These are phyloP conservation scores for Diplocarpon mali DNA, from an alignment of 2,329 filamentous ascomycete genomes.

Conservation along the genomic window DNA sequence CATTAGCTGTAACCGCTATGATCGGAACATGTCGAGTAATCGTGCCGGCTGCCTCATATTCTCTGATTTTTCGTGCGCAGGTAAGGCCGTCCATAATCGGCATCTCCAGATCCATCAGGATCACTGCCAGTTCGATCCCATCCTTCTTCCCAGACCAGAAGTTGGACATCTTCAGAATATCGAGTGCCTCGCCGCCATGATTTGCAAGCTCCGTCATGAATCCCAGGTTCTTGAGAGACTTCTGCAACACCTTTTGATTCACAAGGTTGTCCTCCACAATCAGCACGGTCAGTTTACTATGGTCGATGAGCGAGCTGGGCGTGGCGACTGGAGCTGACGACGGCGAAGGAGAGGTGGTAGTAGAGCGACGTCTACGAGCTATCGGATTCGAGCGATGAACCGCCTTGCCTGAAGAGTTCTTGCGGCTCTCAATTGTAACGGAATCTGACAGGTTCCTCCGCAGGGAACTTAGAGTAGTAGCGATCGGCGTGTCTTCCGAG, in stretches of 20 bases:
- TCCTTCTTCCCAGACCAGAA: conserved; percentile 39
- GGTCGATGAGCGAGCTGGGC: conserved; percentile 9
- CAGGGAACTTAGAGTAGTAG: conserved; percentile 11
- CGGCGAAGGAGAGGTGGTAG: conserved; percentile 1
- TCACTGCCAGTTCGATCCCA: conserved; percentile 48
- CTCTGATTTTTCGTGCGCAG: conserved; percentile 57
- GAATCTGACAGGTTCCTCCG: conserved; percentile 14
- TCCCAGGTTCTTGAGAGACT: conserved; percentile 48
- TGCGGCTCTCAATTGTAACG: conserved; percentile 16
- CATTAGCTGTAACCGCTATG: conserved; percentile 76
- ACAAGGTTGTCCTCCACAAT: conserved; percentile 60
- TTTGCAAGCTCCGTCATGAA: conserved; percentile 53
- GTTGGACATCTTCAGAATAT: conserved; percentile 42
- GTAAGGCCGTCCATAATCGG: conserved; percentile 74
- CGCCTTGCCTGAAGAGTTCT: conserved; percentile 15
- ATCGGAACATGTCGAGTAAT: conserved; percentile 60
- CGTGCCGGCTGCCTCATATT: conserved; percentile 50
- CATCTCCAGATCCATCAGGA: conserved; percentile 78
- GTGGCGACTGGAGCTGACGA: conserved; percentile 3
- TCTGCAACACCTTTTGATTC: conserved; percentile 53
- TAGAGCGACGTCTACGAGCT: conserved; percentile 2
- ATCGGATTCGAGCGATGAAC: conserved; percentile 14
- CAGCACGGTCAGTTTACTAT: conserved; percentile 36
- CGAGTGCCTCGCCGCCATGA: conserved; percentile 51
- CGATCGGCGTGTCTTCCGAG: conserved; percentile 20